Percentiles rank a stretch among this genome's conserved stretches.
Evolutionary conservation across 2,329 filamentous ascomycete genomes (phyloP).

Genomic region (Septoria petroselini): DNA sequence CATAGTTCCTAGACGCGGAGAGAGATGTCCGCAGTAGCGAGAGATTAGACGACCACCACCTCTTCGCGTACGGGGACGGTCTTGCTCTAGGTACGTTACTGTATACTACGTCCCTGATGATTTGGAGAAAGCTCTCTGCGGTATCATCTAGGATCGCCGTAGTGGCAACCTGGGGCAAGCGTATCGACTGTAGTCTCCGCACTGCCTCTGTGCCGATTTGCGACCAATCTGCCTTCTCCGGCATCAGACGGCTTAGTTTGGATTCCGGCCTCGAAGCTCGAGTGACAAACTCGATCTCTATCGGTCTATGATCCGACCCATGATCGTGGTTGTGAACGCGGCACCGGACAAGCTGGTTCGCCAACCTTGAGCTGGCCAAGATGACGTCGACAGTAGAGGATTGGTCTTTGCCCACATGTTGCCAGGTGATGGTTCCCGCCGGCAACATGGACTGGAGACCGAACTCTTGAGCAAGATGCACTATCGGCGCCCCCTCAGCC

Average conservation of each 20-base stretch:
- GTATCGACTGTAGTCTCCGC: not conserved
- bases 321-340: not conserved
- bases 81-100: not conserved
- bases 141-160: not conserved
- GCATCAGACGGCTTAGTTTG: not conserved
- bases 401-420: not conserved
- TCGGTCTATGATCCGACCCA: not conserved
- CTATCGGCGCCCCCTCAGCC: not conserved
- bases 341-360: not conserved
- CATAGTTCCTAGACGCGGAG: not conserved
- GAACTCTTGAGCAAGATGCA: not conserved
- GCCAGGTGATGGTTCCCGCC: not conserved
- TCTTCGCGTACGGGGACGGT: not conserved
- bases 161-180: not conserved
- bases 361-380: not conserved
- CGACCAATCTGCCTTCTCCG: not conserved
- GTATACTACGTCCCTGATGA: not conserved
- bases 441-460: not conserved
- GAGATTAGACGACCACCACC: not conserved
- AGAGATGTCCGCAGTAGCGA: not conserved
- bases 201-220: not conserved
- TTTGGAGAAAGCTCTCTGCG: not conserved
- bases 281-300: not conserved
- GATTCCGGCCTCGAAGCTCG: not conserved
- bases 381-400: not conserved